Percentiles rank a stretch among this genome's conserved stretches.
Evolutionary conservation across 495 filamentous ascomycete species (phyloP).

Genomic region (Trichoderma virens): DNA sequence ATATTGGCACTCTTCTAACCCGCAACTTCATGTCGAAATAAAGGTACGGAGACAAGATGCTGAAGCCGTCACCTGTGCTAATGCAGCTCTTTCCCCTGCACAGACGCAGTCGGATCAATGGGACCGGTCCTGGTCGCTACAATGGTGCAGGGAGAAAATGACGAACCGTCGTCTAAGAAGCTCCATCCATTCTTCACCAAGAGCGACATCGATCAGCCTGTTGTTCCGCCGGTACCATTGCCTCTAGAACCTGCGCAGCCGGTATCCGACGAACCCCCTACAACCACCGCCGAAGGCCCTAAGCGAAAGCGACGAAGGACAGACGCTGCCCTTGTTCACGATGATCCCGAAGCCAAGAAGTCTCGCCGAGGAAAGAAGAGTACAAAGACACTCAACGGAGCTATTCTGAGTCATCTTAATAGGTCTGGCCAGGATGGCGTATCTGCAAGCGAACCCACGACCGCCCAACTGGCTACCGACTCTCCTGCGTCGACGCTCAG

Average conservation of each 20-base stretch:
- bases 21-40: background rate
- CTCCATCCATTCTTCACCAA: conserved; percentile 36
- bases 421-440: background rate
- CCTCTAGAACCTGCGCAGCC: conserved; percentile 13
- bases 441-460: background rate
- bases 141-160: conserved; percentile 16
- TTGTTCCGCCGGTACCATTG: conserved; percentile 19
- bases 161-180: conserved; percentile 18
- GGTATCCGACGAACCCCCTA: conserved; percentile 7
- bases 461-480: background rate
- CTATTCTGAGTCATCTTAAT: conserved; percentile 5
- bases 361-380: conserved; percentile 4
- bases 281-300: conserved; percentile 11
- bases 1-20: background rate
- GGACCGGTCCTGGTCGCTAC: conserved; percentile 11
- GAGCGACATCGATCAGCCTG: conserved; percentile 16
- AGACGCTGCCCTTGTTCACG: conserved; percentile 1
- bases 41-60: background rate
- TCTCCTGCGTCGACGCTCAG: background rate
- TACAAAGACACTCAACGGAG: background rate
- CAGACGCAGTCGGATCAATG: conserved; percentile 8
- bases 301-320: conserved; percentile 20
- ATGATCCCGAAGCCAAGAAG: background rate
- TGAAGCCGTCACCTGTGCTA: background rate
- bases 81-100: background rate